Base-by-base conservation (phyloP, 345 rosid genomes). In the Rhizophora apiculata region DNA sequence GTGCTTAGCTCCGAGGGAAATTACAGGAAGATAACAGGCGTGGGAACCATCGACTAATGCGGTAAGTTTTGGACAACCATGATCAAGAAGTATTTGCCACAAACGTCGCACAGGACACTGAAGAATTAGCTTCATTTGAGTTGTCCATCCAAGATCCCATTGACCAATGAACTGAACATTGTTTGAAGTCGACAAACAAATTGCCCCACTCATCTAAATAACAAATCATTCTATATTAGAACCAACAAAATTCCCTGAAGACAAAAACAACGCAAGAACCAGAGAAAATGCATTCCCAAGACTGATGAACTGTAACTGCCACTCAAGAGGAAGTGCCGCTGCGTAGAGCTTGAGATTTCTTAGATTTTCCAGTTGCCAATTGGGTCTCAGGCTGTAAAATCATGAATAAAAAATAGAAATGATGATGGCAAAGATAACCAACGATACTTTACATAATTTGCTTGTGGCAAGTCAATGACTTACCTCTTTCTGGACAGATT, bases 401-500 rank as follows among this genome's bases (percentile, higher is more conserved):
- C 31, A 59, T 56, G 9, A 8, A 22, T 0, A 24, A 39, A 10
- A 57, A 56, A 36, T 24, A 49, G 51, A 52, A 4, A 22, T 24
- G 16, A 43, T 13, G 15, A 43, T 3, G 49, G 18, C 5, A 13
- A 43, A 43, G 18, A 13, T 43, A 43, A 13, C 5, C 19, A 43
- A 43, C 11, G 1, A 39, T 39, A 11, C 13, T 39, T 16, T 4
- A 3, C 58, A 18, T 20, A 24, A 39, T 1, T 6, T 3, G 5
- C 36, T 9, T 10, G 6, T 34, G 2, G 5, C 8, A 31, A 1
- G 22, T 0, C 20, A 69, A 8, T 0, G 19, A 4, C 30, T 74
- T 83, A 95, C 99, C 99, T 92, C 99, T 76, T 90, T 95, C 85
- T 84, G 84, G 43, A 95, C 98, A 2, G 99, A 73, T 74, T 90